Percentiles rank a stretch among this genome's conserved stretches.
phyloP scores from a whole-genome alignment of 2,329 filamentous ascomycete genomes.

The Meredithiella fracta region DNA sequence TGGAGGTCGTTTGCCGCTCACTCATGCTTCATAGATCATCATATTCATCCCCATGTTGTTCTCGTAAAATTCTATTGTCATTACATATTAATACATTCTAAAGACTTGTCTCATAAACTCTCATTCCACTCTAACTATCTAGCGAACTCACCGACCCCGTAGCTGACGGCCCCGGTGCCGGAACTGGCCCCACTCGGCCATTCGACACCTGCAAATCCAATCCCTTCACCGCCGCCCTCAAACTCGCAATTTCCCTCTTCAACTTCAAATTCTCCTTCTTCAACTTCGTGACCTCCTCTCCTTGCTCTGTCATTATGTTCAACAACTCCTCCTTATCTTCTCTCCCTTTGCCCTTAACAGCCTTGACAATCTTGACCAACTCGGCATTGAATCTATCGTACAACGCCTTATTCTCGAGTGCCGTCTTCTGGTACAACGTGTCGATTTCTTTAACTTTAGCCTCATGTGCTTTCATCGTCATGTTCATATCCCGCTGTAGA shows the following conservation, averaged over 20 bases:
- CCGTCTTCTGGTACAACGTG: conserved; percentile 73
- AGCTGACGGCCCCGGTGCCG: not conserved
- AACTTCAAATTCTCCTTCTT: conserved; percentile 76
- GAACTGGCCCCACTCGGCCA: not conserved
- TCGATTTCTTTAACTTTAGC: conserved; percentile 68
- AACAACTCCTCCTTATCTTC: conserved; percentile 69
- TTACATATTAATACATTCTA: conserved; percentile 14
- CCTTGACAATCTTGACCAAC: conserved; percentile 64
- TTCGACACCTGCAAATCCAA: conserved; percentile 10
- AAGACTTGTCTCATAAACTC: not conserved
- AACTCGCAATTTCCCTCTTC: conserved; percentile 64
- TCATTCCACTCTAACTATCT: not conserved
- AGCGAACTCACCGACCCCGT: not conserved
- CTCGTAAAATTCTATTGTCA: conserved; percentile 1
- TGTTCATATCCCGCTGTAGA: conserved; percentile 56
- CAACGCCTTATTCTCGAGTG: conserved; percentile 79
- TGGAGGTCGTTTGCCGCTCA: no score
- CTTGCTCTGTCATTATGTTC: conserved; percentile 49
- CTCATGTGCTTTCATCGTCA: conserved; percentile 56
- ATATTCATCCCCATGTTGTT: no score
- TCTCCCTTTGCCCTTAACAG: conserved; percentile 52
- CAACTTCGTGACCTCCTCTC: conserved; percentile 60
- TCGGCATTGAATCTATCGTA: conserved; percentile 91
- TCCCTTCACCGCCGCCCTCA: conserved; percentile 33
- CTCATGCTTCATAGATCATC: no score